Evolutionary conservation across 1,139 yeast genomes (phyloP), one percentile per base, ranked within the genome.

Genomic region (Geotrichum australiense): DNA sequence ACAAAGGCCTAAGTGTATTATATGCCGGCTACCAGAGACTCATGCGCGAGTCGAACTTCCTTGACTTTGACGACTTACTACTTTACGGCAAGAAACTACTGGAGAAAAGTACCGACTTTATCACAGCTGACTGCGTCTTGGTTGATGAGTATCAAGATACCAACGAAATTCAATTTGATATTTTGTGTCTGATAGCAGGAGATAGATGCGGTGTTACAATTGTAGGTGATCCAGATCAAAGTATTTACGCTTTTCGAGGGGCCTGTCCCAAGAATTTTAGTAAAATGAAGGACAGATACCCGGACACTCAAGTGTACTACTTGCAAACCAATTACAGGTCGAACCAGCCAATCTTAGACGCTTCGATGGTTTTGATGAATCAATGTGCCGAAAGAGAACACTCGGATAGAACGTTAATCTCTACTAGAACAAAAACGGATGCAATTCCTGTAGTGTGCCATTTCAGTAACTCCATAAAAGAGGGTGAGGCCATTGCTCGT

Each of bases 61-160:
- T 45, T 3, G 48, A 45, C 28, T 45, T 42, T 59, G 97, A 89
- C 58, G 97, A 89, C 57, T 70, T 93, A 41, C 65, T 91, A 28
- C 57, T 83, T 23, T 64, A 68, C 41, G 72, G 87, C 27, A 64
- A 69, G 47, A 57, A 64, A 10, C 61, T 87, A 14, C 54, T 86
- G n/a, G 53, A 64, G 1, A 50, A 56, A 16, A 58, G 64, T 43
- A 67, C 73, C 3, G 66, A 70, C 0, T 31, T 30, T 29, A 73
- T 78, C 16, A 64, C 81, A 16, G 64, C 66, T 2, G 64, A 66
- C 41, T 65, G 83, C 5, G 89, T 87, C 0, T 66, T 91, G 18
- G 86, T 91, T 2, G 98, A 91, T 61, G 98, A 91, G 59, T 91
- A 85, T 53, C 98, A 91, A 62, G 98, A 91, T 55, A 87, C 96